Base-by-base conservation (phyloP, 2,329 filamentous ascomycete species). In the Teratosphaeriaceae sp. region DNA sequence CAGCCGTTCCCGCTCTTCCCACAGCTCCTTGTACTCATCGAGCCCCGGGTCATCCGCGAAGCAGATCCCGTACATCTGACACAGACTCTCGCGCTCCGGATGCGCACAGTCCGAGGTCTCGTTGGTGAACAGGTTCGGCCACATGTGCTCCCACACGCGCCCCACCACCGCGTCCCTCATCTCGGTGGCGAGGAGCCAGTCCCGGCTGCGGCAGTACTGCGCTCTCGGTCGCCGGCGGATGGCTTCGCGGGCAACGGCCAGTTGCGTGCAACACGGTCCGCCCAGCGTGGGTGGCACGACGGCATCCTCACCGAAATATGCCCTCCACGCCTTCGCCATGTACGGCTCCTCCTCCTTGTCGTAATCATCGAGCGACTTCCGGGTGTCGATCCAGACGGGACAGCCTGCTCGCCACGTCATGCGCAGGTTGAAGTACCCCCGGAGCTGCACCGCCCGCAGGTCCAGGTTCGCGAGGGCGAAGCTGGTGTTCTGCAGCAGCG, bases 191-290 rank as follows among this genome's bases (percentile, higher is more conserved):
- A 45, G 35, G 20, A 54, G 23, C 48, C 48, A 49, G 3, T 44
- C 39, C 33, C 37, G 27, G 18, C 42, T 44, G 12, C 38, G 37
- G 18, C 46, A 30, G 22, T 54, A 53, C 40, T 52, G 48, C 22
- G 44, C 41, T 15, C 37, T 38, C 3, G 42, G 19, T 9, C 49
- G 42, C 1, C 43, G 23, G 3, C 34, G 46, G 12, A 54, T 49
- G 5, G 46, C 46, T 2, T 44, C 38, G 19, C 45, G 22, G 1
- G 40, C 49, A 9, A 53, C 50, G 4, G 50, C 50, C 21, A 54
- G 53, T 39, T 54, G 52, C n/a, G 44, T 46, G 35, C 52, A 54
- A 40, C 52, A 54, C 3, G 52, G 45, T 23, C 50, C 48, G 1
- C 47, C 52, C n/a, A 54, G 15, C 8, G 42, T 47, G 11, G 48